phyloP scores from a whole-genome alignment of 768 basidiomycete species.

The Lactarius indigo region DNA sequence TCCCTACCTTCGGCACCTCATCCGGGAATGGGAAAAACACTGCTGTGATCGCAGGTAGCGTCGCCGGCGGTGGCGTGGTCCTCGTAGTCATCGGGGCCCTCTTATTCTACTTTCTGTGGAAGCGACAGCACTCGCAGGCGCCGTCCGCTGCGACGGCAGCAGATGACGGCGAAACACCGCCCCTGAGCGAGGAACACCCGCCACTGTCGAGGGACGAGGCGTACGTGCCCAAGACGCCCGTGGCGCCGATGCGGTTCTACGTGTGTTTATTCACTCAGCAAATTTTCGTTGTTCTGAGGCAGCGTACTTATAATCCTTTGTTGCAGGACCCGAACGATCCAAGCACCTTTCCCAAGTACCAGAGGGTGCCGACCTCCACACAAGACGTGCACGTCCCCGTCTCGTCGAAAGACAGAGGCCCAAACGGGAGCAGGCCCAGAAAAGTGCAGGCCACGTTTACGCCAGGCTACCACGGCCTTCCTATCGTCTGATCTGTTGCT shows the following conservation, averaged over 20 bases:
- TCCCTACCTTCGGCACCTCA: not conserved
- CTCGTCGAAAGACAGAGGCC: not conserved
- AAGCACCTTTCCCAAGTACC: slow-evolving; percentile 4
- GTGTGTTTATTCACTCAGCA: not conserved
- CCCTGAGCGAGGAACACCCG: too few species aligned
- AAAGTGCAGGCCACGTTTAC: not conserved
- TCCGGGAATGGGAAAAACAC: not conserved
- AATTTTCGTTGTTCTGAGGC: not conserved
- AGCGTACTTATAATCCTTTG: not conserved
- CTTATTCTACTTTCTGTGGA: not conserved
- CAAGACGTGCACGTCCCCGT: not conserved
- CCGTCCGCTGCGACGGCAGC: not conserved
- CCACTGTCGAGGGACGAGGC: too few species aligned
- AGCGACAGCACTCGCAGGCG: not conserved
- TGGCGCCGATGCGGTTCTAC: not conserved
- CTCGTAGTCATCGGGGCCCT: not conserved
- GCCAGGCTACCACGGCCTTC: slow-evolving; percentile 3
- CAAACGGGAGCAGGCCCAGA: not conserved
- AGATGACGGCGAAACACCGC: too few species aligned
- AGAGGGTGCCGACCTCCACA: not conserved
- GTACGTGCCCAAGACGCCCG: not conserved
- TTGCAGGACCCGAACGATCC: slow-evolving; percentile 15
- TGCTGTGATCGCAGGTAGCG: not conserved
- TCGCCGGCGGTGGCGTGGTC: not conserved
- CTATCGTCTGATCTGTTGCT: not conserved